Conservation (phyloP, 345 rosid species). For the Firmiana major region DNA sequence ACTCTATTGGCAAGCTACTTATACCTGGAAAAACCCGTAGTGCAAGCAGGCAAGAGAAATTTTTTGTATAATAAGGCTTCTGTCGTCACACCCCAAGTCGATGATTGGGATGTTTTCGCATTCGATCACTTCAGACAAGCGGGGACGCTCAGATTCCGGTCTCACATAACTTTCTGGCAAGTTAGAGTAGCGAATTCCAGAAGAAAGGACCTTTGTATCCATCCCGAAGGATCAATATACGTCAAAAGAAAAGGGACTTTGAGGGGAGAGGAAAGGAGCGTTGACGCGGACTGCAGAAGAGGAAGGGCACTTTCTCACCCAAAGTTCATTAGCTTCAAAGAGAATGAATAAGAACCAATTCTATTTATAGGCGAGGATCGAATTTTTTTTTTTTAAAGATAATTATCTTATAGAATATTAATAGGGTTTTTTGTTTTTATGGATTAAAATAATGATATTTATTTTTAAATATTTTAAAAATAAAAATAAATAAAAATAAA, state of each 20-base stretch:
- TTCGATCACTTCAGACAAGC: constrained; percentile 47
- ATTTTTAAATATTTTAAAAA: too few relatives aligned
- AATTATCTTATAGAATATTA: too few relatives aligned
- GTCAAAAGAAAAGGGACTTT: too few relatives aligned
- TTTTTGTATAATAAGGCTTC: constrained; percentile 37
- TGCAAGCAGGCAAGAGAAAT: constrained; percentile 49
- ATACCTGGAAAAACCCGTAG: constrained; percentile 82
- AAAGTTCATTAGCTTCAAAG: background rate
- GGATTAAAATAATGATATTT: too few relatives aligned
- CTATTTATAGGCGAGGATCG: background rate
- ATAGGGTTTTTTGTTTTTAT: too few relatives aligned
- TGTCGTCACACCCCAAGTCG: constrained; percentile 50
- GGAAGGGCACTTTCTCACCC: background rate
- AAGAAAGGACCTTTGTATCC: constrained; percentile 61
- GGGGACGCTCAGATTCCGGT: constrained; percentile 67
- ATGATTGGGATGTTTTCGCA: constrained; percentile 59
- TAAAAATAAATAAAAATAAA: too few relatives aligned
- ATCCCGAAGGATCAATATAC: constrained; percentile 16
- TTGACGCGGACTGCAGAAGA: background rate
- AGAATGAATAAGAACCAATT: background rate
- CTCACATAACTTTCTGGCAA: constrained; percentile 69
- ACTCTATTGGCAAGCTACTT: background rate
- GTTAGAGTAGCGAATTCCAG: constrained; percentile 39
- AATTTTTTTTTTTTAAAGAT: too few relatives aligned
- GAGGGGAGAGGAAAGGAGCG: background rate